Conservation (phyloP, 2,329 filamentous ascomycete genomes). For the Bipolaris bicolor region DNA sequence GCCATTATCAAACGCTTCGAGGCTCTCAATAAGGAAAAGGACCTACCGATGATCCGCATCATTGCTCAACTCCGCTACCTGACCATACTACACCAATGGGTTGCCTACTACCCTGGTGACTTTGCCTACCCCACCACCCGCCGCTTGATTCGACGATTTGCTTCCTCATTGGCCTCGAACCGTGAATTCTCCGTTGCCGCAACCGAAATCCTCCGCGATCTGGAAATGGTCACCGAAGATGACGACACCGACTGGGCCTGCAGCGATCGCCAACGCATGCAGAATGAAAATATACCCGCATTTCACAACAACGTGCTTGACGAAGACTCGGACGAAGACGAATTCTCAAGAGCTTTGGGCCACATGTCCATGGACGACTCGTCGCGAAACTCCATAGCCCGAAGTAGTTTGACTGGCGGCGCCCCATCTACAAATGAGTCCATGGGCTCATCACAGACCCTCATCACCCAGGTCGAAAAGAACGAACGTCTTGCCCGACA, state of each 20-base stretch:
- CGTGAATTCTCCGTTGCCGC: conserved; percentile 85
- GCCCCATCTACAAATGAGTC: conserved; percentile 36
- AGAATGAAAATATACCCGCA: conserved; percentile 51
- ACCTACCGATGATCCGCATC: conserved; percentile 75
- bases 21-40: conserved; percentile 68
- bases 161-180: conserved; percentile 73
- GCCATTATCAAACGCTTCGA: conserved; percentile 81
- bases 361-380: conserved; percentile 37
- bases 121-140: conserved; percentile 81
- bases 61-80: conserved; percentile 83
- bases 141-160: conserved; percentile 75
- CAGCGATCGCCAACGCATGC: conserved; percentile 68
- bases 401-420: conserved; percentile 35
- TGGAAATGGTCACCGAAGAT: conserved; percentile 79
- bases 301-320: conserved; percentile 51
- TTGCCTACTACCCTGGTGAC: conserved; percentile 87
- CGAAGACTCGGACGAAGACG: conserved; percentile 47
- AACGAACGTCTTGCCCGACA: conserved; percentile 79
- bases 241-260: conserved; percentile 95
- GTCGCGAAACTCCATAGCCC: conserved; percentile 38
- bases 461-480: conserved; percentile 72
- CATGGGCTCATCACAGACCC: conserved; percentile 51
- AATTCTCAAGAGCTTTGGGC: conserved; percentile 40
- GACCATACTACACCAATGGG: conserved; percentile 86
- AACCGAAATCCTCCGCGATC: conserved; percentile 79